phyloP scores from a whole-genome alignment of 345 rosid genomes.

The Dovyalis caffra region DNA sequence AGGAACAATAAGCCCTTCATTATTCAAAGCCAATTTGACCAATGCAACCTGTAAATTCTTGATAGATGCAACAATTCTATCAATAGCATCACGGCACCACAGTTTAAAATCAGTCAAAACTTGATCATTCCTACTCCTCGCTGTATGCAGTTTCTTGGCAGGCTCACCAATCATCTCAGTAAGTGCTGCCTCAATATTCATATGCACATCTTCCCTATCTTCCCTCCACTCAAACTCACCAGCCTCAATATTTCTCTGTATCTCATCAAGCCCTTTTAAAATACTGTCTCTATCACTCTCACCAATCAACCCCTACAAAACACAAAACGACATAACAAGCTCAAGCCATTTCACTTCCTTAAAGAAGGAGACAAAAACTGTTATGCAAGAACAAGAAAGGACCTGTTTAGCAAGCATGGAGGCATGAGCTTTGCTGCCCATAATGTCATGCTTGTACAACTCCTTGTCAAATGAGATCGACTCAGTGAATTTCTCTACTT shows the following conservation, averaged over 20 bases:
- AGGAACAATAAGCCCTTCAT: constrained; percentile 72
- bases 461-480: constrained; percentile 84
- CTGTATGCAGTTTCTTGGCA: constrained; percentile 95
- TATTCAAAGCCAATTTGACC: constrained; percentile 68
- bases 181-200: constrained; percentile 95
- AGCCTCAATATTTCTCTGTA: constrained; percentile 56
- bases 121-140: constrained; percentile 88
- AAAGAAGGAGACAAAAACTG: background rate
- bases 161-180: constrained; percentile 96
- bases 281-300: constrained; percentile 64
- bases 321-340: background rate
- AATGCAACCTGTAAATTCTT: constrained; percentile 60
- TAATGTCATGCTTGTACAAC: constrained; percentile 85
- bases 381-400: background rate
- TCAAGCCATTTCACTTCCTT: background rate
- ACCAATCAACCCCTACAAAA: constrained; percentile 66
- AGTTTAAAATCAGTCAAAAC: constrained; percentile 84
- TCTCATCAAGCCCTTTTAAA: constrained; percentile 71
- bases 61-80: constrained; percentile 43
- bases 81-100: constrained; percentile 96
- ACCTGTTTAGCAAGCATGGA: constrained; percentile 92
- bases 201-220: constrained; percentile 92
- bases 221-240: constrained; percentile 84
- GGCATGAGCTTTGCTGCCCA: constrained; percentile 95
- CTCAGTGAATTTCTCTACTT: constrained; percentile 91